Conservation (phyloP, 2,329 filamentous ascomycete genomes). For the Epichloe brachyelytri region DNA sequence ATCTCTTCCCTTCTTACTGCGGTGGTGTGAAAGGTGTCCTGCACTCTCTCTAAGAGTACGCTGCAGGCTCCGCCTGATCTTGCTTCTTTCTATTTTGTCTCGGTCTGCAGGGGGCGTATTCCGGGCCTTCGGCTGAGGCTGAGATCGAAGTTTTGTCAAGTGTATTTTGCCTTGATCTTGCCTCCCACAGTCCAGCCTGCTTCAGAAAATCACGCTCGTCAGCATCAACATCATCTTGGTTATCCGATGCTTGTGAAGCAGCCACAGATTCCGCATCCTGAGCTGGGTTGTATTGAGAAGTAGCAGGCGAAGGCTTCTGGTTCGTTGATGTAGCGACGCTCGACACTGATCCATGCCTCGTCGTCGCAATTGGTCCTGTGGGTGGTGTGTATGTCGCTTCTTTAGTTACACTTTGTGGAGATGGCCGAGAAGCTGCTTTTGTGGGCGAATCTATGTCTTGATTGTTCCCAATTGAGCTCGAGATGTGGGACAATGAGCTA, state of each 20-base stretch:
- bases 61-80: constrained; percentile 75
- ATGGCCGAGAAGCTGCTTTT: constrained; percentile 16
- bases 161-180: constrained; percentile 16
- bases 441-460: constrained; percentile 15
- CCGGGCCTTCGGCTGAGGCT: constrained; percentile 20
- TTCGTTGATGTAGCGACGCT: constrained; percentile 18
- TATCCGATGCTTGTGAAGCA: constrained; percentile 9
- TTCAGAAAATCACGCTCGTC: constrained; percentile 55
- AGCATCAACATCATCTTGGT: constrained; percentile 43
- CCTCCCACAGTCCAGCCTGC: constrained; percentile 51
- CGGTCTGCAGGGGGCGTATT: constrained; percentile 25
- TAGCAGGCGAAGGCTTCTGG: constrained; percentile 12
- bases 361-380: constrained; percentile 9
- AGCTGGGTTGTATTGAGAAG: constrained; percentile 9
- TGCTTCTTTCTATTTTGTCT: constrained; percentile 46
- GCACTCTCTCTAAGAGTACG: constrained; percentile 76
- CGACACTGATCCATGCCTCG: constrained; percentile 19
- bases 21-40: constrained; percentile 51
- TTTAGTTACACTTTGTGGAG: constrained; percentile 17
- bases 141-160: constrained; percentile 22
- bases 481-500: constrained; percentile 8
- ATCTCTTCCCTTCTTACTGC: constrained; percentile 66
- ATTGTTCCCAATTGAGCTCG: constrained; percentile 9
- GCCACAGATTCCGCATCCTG: constrained; percentile 11
- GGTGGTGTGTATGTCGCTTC: constrained; percentile 10